Base-by-base conservation (phyloP, 192 early-diverging fungal genomes). In the Linderina pennispora region DNA sequence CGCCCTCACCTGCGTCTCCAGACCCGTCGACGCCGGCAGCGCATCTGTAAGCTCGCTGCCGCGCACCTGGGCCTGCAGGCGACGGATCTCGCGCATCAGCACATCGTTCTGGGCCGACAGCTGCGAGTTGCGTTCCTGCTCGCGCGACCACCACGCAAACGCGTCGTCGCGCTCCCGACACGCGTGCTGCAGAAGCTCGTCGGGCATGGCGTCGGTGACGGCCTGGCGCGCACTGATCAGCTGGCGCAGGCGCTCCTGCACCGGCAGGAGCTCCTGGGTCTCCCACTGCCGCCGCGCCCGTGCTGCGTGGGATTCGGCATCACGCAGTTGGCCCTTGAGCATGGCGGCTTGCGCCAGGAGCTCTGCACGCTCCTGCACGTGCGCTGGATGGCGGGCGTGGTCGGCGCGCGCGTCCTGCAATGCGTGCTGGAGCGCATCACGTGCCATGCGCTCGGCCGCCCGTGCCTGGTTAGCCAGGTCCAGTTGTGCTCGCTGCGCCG, bases 61-160 rank as follows among this genome's bases (percentile, higher is more conserved):
- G 6, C 28, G 33, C 16, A 37, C 6, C 18, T 36, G 43, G 20
- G 24, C 42, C 23, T 43, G 24, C 19, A 38, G n/a, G 19, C 31
- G 35, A 9, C 58, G 57, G 23, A 62, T 62, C 47, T 69, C 58
- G 23, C 65, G 58, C 65, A 69, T 62, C 11, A 69, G 54, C 40
- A 69, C 49, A 18, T 69, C 65, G 48, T 62, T 62, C 40, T 62
- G 65, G 32, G 65, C 65, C 15, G 49, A 41, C 39, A 69, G 53
- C 50, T 62, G 58, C 28, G 65, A 48, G 28, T 43, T 53, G 16
- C 54, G 52, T 47, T 61, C 54, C 47, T 69, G 65, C 43, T 69
- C 65, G 19, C 52, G 48, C 36, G 58, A 57, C 53, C 54, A 69
- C 65, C 65, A 69, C 14, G 40, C 40, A 53, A 53, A 52, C 18